These are phyloP conservation scores for Claviceps sp. DNA, from an alignment of 2,329 filamentous ascomycete species.

Conservation along the genomic window DNA sequence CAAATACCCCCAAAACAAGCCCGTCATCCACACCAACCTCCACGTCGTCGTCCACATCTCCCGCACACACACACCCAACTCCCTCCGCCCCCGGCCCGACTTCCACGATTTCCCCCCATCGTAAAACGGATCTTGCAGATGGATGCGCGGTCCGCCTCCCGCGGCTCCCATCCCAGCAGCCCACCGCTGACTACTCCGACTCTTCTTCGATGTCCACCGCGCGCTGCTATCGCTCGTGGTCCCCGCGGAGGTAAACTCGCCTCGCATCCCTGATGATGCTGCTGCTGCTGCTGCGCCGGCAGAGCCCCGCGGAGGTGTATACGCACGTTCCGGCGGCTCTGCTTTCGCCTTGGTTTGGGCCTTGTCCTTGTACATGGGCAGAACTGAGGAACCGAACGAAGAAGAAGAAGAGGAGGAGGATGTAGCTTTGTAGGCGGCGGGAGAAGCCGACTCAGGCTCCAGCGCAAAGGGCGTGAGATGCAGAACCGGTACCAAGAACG, in stretches of 20 bases:
- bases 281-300: conserved; percentile 2
- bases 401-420: not conserved
- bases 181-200: conserved; percentile 21
- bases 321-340: not conserved
- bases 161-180: conserved; percentile 22
- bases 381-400: conserved; percentile 9
- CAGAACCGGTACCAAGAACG: conserved; percentile 43
- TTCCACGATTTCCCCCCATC: conserved; percentile 25
- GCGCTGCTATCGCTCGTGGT: conserved; percentile 6
- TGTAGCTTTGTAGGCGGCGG: not conserved
- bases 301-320: not conserved
- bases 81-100: conserved; percentile 15
- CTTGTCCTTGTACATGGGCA: conserved; percentile 39
- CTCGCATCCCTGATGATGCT: conserved; percentile 9
- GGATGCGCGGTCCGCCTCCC: conserved; percentile 35
- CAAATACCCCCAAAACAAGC: conserved; percentile 54
- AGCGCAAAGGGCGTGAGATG: conserved; percentile 41
- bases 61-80: conserved; percentile 33
- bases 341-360: conserved; percentile 36
- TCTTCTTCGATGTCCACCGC: conserved; percentile 14
- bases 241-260: conserved; percentile 11
- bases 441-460: conserved; percentile 20
- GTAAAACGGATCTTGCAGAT: conserved; percentile 31
- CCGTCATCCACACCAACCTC: conserved; percentile 49
- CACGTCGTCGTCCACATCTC: conserved; percentile 51